These are phyloP conservation scores for Cunninghamia lanceolata DNA, from an alignment of 75 land plant species.

Conservation along the genomic window DNA sequence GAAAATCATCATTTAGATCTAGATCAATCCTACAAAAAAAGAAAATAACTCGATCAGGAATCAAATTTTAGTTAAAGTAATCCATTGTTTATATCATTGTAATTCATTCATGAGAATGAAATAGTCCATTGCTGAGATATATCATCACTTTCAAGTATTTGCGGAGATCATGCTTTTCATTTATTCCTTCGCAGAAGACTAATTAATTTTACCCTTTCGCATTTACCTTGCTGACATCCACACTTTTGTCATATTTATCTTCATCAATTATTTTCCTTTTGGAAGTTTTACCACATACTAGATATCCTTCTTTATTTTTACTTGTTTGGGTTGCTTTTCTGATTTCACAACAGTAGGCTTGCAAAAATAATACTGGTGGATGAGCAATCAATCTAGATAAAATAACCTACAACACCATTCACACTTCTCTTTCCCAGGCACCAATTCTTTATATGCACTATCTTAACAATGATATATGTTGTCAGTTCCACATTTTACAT, in stretches of 20 bases:
- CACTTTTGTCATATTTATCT: not conserved
- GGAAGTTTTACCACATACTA: not conserved
- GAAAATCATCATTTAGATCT: no score
- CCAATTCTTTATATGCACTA: conserved; percentile 52
- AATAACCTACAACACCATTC: conserved; percentile 54
- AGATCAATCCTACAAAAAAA: no score
- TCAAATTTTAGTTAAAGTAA: no score
- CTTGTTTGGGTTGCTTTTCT: conserved; percentile 72
- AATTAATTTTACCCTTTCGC: conserved; percentile 1
- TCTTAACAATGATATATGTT: conserved; percentile 69
- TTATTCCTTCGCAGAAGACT: no score
- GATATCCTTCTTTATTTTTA: conserved; percentile 25
- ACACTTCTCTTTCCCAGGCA: conserved; percentile 69
- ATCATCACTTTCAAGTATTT: no score
- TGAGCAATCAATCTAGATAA: conserved; percentile 30
- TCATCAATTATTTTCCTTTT: not conserved
- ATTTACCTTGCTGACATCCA: not conserved
- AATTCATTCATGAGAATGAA: no score
- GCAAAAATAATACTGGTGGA: conserved; percentile 64
- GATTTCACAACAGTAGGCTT: conserved; percentile 71
- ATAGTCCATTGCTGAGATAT: no score
- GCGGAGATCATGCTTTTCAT: no score
- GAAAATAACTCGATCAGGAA: no score
- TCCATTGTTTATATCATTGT: no score
- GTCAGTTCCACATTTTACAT: conserved; percentile 37